These are phyloP conservation scores for Jamesozyma piceae DNA, from an alignment of 805 yeast genomes.

Conservation along the genomic window DNA sequence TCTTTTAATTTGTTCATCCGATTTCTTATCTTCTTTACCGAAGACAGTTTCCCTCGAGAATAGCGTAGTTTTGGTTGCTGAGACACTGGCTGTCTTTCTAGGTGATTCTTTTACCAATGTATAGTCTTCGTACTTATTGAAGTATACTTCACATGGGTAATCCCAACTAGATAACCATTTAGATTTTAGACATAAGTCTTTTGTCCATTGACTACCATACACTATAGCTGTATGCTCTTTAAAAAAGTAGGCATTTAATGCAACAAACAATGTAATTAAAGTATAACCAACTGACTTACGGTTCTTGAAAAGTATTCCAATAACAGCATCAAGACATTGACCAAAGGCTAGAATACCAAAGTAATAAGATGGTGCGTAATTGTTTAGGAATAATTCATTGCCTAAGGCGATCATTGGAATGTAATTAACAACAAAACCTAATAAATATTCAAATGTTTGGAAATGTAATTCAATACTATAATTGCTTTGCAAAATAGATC, in stretches of 20 bases:
- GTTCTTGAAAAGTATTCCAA: constrained; percentile 33
- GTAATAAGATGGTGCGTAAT: constrained; percentile 84
- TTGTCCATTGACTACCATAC: constrained; percentile 77
- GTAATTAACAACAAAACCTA: constrained; percentile 71
- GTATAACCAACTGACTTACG: constrained; percentile 38
- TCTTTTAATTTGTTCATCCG: background rate
- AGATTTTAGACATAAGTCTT: constrained; percentile 49
- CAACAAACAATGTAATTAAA: constrained; percentile 40
- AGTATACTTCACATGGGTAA: constrained; percentile 66
- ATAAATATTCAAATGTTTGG: constrained; percentile 48
- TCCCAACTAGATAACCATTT: constrained; percentile 70
- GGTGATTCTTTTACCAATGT: too few relatives aligned
- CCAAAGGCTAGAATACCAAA: constrained; percentile 73
- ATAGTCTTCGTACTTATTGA: background rate
- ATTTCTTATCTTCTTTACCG: background rate
- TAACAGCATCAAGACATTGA: constrained; percentile 48
- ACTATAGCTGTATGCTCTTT: constrained; percentile 57
- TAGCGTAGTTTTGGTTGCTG: background rate
- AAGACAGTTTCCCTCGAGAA: background rate
- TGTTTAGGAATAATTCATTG: constrained; percentile 85
- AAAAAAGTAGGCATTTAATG: constrained; percentile 47
- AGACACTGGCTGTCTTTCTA: background rate
- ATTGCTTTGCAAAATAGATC: constrained; percentile 39
- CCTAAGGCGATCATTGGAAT: constrained; percentile 77
- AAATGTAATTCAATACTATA: constrained; percentile 54